Evolutionary conservation across 768 basidiomycete genomes (phyloP).

Genomic region (Tremella fuciformis): DNA sequence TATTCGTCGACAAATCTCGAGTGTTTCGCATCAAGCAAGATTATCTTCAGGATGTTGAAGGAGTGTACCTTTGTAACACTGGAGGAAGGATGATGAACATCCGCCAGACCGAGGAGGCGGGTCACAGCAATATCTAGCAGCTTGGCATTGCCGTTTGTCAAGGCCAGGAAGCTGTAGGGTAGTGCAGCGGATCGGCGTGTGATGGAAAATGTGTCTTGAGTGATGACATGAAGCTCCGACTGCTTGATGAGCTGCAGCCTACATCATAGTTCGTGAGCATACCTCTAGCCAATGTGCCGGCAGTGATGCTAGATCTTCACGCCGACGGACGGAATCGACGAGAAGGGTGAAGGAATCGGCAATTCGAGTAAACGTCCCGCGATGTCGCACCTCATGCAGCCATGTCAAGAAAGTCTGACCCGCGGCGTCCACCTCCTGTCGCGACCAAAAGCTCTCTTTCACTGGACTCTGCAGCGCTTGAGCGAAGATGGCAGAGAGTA

Average conservation of each 20-base stretch:
- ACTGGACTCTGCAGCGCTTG: conserved; percentile 21
- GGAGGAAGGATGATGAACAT: conserved; percentile 29
- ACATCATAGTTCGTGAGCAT: conserved; percentile 6
- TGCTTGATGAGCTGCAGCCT: conserved; percentile 5
- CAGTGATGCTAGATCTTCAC: conserved; percentile 14
- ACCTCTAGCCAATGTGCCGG: conserved; percentile 41
- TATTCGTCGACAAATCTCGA: conserved; percentile 33
- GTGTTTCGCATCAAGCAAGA: conserved; percentile 46
- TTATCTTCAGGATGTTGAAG: conserved; percentile 48
- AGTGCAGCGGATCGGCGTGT: conserved; percentile 49
- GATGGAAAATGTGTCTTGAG: conserved; percentile 35
- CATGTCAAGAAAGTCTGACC: conserved; percentile 42
- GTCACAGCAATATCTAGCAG: conserved; percentile 36
- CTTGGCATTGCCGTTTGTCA: conserved; percentile 30
- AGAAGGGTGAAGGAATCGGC: conserved; percentile 39
- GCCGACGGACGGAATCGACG: conserved; percentile 28
- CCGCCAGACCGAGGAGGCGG: conserved; percentile 29
- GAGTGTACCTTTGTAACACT: conserved; percentile 48
- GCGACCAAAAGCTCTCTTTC: conserved; percentile 27
- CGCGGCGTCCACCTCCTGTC: conserved; percentile 22
- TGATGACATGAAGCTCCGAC: conserved; percentile 43
- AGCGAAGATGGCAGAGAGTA: conserved; percentile 28
- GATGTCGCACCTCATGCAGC: conserved; percentile 50
- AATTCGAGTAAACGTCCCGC: conserved; percentile 50
- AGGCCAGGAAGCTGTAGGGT: conserved; percentile 44